A percentile compares a stretch with the other conserved stretches of the same genome.
Conservation (phyloP, 2,329 filamentous ascomycete genomes). For the Colletotrichum caudatum region DNA sequence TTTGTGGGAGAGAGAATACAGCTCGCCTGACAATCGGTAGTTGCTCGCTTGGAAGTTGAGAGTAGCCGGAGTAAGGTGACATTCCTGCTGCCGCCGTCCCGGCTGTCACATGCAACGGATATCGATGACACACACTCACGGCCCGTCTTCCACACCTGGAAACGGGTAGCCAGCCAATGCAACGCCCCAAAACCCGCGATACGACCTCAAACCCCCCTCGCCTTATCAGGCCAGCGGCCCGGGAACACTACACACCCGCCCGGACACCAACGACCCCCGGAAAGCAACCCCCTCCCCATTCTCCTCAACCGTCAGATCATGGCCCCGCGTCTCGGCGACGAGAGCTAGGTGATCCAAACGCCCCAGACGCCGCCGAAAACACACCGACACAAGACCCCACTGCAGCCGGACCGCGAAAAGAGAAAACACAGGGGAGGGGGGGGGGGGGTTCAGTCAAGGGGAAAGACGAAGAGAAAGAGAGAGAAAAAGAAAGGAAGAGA, state of each 20-base stretch:
- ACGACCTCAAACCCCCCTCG: neutral
- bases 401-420: neutral
- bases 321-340: neutral
- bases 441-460: neutral
- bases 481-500: neutral
- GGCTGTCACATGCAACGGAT: neutral
- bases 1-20: too few species aligned
- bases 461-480: neutral
- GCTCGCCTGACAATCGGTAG: too few species aligned
- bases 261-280: neutral
- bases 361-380: neutral
- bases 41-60: too few species aligned
- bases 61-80: too few species aligned
- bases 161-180: neutral
- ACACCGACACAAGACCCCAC: neutral
- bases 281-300: neutral
- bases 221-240: neutral
- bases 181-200: neutral
- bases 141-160: neutral
- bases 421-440: neutral
- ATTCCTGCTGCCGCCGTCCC: neutral
- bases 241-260: neutral
- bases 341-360: neutral
- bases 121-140: neutral
- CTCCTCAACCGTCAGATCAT: neutral